These are phyloP conservation scores for Vigna hirtella DNA, from an alignment of 306 rosid species.

Conservation along the genomic window DNA sequence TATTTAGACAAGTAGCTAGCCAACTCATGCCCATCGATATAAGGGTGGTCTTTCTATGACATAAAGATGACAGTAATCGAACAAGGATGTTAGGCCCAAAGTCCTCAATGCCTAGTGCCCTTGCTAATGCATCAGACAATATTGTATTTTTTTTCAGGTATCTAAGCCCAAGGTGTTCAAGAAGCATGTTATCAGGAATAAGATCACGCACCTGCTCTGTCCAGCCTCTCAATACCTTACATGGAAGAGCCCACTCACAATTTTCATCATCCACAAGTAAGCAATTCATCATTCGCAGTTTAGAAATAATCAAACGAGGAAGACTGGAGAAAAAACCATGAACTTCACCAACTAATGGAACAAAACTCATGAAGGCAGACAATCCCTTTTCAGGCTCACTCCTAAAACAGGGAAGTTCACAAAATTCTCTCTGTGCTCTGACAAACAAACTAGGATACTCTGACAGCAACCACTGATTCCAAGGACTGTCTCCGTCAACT, in stretches of 20 bases:
- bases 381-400: slow-evolving; percentile 83
- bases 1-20: slow-evolving; percentile 75
- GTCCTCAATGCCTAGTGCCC: slow-evolving; percentile 83
- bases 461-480: slow-evolving; percentile 96
- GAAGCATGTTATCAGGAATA: slow-evolving; percentile 72
- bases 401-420: slow-evolving; percentile 78
- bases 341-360: slow-evolving; percentile 92
- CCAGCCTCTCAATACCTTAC: slow-evolving; percentile 93
- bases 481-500: slow-evolving; percentile 94
- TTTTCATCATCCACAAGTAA: slow-evolving; percentile 76
- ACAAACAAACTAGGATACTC: slow-evolving; percentile 91
- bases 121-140: slow-evolving; percentile 72
- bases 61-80: slow-evolving; percentile 63
- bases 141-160: slow-evolving; percentile 70
- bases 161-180: slow-evolving; percentile 82
- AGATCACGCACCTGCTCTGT: slow-evolving; percentile 68
- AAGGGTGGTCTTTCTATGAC: slow-evolving; percentile 53
- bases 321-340: slow-evolving; percentile 94
- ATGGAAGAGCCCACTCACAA: slow-evolving; percentile 83
- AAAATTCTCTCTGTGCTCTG: slow-evolving; percentile 73
- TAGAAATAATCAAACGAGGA: slow-evolving; percentile 79
- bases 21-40: slow-evolving; percentile 71
- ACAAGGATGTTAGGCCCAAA: slow-evolving; percentile 80
- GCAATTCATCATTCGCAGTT: slow-evolving; percentile 76
- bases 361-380: slow-evolving; percentile 88